phyloP scores from a whole-genome alignment of 192 early-diverging fungal species.

The Gigaspora rosea region DNA sequence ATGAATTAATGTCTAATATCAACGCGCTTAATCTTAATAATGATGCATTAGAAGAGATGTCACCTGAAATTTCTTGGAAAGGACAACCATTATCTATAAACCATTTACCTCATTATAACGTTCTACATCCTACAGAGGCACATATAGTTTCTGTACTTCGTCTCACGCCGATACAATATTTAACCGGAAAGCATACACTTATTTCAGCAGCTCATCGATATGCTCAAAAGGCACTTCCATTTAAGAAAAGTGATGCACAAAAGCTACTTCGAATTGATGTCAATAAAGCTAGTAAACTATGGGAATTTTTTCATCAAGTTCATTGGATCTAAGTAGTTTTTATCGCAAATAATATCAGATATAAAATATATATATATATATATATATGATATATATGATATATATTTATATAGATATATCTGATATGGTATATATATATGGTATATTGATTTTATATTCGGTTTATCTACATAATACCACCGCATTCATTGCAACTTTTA shows the following conservation, averaged over 20 bases:
- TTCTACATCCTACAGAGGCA: slow-evolving; percentile 66
- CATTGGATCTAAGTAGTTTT: slow-evolving; percentile 69
- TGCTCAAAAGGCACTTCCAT: slow-evolving; percentile 43
- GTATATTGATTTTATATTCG: too few species aligned
- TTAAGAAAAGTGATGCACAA: slow-evolving; percentile 92
- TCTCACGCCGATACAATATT: slow-evolving; percentile 80
- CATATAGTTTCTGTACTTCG: slow-evolving; percentile 79
- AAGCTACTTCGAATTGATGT: slow-evolving; percentile 89
- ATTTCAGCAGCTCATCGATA: slow-evolving; percentile 61
- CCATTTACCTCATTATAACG: slow-evolving; percentile 40
- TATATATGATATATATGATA: too few species aligned
- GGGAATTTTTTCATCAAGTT: slow-evolving; percentile 82
- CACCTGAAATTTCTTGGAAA: slow-evolving; percentile 19
- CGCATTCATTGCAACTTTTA: too few species aligned
- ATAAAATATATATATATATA: too few species aligned
- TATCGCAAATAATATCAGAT: too few species aligned
- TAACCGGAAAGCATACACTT: slow-evolving; percentile 79
- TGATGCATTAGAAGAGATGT: not conserved
- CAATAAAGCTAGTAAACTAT: slow-evolving; percentile 88
- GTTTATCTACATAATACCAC: too few species aligned
- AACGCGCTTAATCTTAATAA: not conserved
- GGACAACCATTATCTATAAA: slow-evolving; percentile 12
- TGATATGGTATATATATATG: too few species aligned
- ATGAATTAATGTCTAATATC: not conserved
- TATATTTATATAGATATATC: too few species aligned